A percentile compares a stretch with the other conserved stretches of the same genome.
These are phyloP conservation scores for Mucuna pruriens DNA, from an alignment of 306 rosid genomes.

Conservation along the genomic window DNA sequence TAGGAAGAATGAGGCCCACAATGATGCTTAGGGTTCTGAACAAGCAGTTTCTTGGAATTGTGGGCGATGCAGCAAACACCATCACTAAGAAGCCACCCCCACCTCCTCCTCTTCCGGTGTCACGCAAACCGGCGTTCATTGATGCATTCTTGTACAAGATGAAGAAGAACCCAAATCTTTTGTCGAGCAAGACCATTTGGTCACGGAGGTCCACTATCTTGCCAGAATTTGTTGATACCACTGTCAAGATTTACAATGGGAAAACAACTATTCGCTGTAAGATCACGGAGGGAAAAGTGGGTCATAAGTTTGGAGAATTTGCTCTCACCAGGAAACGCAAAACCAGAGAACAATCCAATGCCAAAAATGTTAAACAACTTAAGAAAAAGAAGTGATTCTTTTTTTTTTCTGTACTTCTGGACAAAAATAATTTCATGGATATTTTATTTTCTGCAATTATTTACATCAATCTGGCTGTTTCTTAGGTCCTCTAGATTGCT, in stretches of 20 bases:
- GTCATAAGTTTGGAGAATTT: slow-evolving; percentile 52
- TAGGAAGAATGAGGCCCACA: slow-evolving; percentile 48
- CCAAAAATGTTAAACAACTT: slow-evolving; percentile 43
- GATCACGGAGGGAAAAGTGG: slow-evolving; percentile 51
- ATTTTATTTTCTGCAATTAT: not conserved
- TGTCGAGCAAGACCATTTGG: slow-evolving; percentile 47
- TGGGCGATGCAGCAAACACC: slow-evolving; percentile 13
- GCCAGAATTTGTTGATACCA: slow-evolving; percentile 45
- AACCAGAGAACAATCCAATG: slow-evolving; percentile 38
- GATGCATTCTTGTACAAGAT: slow-evolving; percentile 48
- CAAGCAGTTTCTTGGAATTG: slow-evolving; percentile 41
- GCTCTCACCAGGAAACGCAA: slow-evolving; percentile 54
- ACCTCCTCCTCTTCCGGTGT: not conserved
- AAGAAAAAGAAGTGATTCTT: slow-evolving; percentile 49
- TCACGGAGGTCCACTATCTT: slow-evolving; percentile 50
- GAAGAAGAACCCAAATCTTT: slow-evolving; percentile 42
- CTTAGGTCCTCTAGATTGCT: slow-evolving; percentile 9
- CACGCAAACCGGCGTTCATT: slow-evolving; percentile 37
- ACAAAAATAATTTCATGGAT: not conserved
- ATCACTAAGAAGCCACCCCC: slow-evolving; percentile 12
- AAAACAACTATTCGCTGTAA: slow-evolving; percentile 46
- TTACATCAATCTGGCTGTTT: slow-evolving; percentile 27
- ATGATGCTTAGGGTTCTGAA: slow-evolving; percentile 35
- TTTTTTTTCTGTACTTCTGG: not conserved
- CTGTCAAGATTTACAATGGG: slow-evolving; percentile 50